Percentiles rank a stretch among this genome's conserved stretches.
Evolutionary conservation across 2,329 filamentous ascomycete genomes (phyloP).

Genomic region (Clonostachys solani): DNA sequence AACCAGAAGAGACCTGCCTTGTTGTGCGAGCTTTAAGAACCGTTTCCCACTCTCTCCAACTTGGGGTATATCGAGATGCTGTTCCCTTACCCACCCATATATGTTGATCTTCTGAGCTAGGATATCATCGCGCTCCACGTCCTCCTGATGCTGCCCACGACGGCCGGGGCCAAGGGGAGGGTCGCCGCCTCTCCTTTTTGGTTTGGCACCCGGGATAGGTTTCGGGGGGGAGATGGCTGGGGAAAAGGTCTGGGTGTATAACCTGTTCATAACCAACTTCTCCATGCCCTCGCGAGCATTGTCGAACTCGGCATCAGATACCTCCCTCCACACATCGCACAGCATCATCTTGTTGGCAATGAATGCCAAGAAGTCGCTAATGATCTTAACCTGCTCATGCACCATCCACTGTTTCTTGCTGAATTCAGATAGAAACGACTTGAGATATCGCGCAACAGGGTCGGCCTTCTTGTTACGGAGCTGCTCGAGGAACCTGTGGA

Average conservation of each 20-base stretch:
- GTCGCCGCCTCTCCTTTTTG: constrained; percentile 65
- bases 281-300: constrained; percentile 99
- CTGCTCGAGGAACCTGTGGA: constrained; percentile 94
- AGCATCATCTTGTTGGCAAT: constrained; percentile 98
- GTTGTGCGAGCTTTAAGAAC: constrained; percentile 84
- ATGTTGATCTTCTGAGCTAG: constrained; percentile 95
- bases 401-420: constrained; percentile 99
- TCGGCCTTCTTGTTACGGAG: constrained; percentile 96
- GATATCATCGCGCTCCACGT: constrained; percentile 95
- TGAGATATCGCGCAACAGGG: constrained; percentile 90
- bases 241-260: constrained; percentile 95
- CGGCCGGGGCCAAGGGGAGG: constrained; percentile 74
- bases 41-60: constrained; percentile 82
- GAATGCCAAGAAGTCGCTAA: constrained; percentile 91
- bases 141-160: constrained; percentile 93
- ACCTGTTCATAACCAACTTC: constrained; percentile 96
- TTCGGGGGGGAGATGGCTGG: constrained; percentile 84
- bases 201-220: constrained; percentile 63
- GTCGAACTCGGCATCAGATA: constrained; percentile 95
- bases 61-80: constrained; percentile 87
- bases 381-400: constrained; percentile 98
- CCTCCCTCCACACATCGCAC: constrained; percentile 94
- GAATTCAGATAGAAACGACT: constrained; percentile 92
- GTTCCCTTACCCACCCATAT: constrained; percentile 90
- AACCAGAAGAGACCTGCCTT: constrained; percentile 50